Base-by-base conservation (phyloP, 805 yeast species). In the Yueomyces sinensis region DNA sequence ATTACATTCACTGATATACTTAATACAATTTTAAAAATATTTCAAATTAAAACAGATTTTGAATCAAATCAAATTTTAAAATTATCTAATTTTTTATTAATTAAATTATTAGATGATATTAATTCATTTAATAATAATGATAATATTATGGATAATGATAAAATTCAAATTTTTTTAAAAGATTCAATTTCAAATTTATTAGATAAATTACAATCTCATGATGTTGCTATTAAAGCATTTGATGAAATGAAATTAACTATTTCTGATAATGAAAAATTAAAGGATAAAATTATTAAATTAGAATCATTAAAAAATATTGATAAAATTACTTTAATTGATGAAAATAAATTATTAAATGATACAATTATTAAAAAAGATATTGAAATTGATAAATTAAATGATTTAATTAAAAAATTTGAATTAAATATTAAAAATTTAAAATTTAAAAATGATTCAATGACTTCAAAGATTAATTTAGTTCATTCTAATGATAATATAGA, bases 191-290 rank as follows among this genome's bases (percentile, higher is more conserved):
- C 82, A 47, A 65, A 74, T 36, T 61, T 89, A 31, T 65, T 74
- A 38, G 76, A 83, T 30, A 68, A 81, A 19, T 65, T 87, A 49
- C 76, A 76, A 44, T 82, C 95, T 0, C 95, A 89, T 52, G 94
- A 83, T 35, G 76, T 78, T 58, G 94, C 94, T 11, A 65, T 75
- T 34, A 67, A 80, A 39, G 93, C 95, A 40, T 67, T 62, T 84
- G 71, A 36, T 65, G 76, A 27, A 66, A 68, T 46, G 71, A 65
- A 31, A n/a, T n/a, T n/a, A n/a, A n/a, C n/a, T n/a, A n/a, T n/a
- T n/a, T n/a, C n/a, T n/a, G n/a, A n/a, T n/a, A n/a, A n/a, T n/a
- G n/a, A n/a, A n/a, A n/a, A n/a, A n/a, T n/a, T n/a, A n/a, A n/a
- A n/a, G n/a, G n/a, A 36, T 3, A 33, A 5, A 77, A 78, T n/a